Percentiles rank a stretch among this genome's conserved stretches.
phyloP scores from a whole-genome alignment of 164 flowering plant species.

The Vitis rotundifolia region DNA sequence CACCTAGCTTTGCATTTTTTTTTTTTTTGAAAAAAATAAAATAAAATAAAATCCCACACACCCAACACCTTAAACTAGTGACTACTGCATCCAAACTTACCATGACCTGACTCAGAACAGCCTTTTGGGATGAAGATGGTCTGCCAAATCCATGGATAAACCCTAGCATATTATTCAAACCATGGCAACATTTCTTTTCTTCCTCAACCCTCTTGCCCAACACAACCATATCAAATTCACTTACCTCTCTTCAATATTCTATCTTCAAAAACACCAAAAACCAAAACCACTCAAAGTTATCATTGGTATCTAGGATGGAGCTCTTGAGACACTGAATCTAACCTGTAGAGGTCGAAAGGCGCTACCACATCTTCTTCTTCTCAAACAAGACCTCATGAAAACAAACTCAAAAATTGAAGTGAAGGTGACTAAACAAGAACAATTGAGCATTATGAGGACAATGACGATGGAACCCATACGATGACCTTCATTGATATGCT shows the following conservation, averaged over 20 bases:
- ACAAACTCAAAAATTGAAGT: conserved; percentile 3
- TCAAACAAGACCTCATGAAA: conserved; percentile 21
- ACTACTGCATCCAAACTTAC: too few species aligned
- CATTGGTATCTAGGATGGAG: conserved; percentile 32
- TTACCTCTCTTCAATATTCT: neutral
- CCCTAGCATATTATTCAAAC: conserved; percentile 9
- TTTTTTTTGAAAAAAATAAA: too few species aligned
- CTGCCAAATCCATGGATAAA: conserved; percentile 14
- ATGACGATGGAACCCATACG: conserved; percentile 69
- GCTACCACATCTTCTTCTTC: conserved; percentile 20
- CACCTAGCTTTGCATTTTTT: too few species aligned
- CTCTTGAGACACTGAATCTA: conserved; percentile 37
- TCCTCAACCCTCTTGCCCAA: neutral
- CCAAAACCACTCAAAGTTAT: conserved; percentile 16
- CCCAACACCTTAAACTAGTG: too few species aligned
- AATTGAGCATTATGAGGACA: conserved; percentile 32
- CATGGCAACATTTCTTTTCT: conserved; percentile 38
- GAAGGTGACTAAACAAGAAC: conserved; percentile 1
- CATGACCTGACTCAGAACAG: too few species aligned
- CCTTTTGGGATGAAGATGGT: too few species aligned
- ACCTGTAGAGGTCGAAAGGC: conserved; percentile 43
- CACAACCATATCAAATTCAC: neutral
- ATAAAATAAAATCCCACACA: too few species aligned
- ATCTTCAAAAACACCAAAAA: neutral
- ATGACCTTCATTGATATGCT: conserved; percentile 79